Base-by-base conservation (phyloP, 768 basidiomycete genomes). In the Tulasnella sp. region DNA sequence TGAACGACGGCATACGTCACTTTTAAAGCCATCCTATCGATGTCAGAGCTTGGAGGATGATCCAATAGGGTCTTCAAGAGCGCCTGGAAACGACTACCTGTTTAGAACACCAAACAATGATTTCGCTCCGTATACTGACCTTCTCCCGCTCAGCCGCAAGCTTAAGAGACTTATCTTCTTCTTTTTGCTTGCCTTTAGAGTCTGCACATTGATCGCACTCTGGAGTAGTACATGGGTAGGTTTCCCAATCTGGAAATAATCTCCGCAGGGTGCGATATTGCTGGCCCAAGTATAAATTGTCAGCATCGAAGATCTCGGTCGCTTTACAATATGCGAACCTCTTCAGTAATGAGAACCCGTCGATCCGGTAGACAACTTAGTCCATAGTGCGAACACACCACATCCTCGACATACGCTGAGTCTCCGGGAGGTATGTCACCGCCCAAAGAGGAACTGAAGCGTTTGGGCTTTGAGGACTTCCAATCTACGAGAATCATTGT, bases 81-180 rank as follows among this genome's bases (percentile, higher is more conserved):
- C 11, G 21, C 24, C 38, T 34, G 47, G 47, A n/a, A 19, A n/a
- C 47, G n/a, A n/a, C n/a, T 19, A n/a, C 7, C 47, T 48, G 47
- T 19, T 48, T 5, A 48, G n/a, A 48, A n/a, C 8, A 19, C n/a
- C 5, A n/a, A 5, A 10, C 10, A n/a, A 7, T 48, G 47, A 7
- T 7, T 38, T 38, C 15, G 34, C 15, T 5, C 34, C 34, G 47
- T 29, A 48, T n/a, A 51, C 58, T 27, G 56, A 84, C 88, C 81
- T 87, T 89, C 72, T 90, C 88, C 47, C 19, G 19, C 19, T 85
- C 81, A 67, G 88, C 88, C 24, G 84, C 85, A 58, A 75, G 78
- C 68, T 76, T 82, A 42, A 84, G 81, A 43, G 63, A 63, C 80
- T 83, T 42, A 76, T 78, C 65, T 78, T 85, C 61, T 81, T 82